Evolutionary conservation across 1,284 basidiomycete species (phyloP), one percentile per base, ranked within the genome.

Genomic region (Puccinia novopanici): DNA sequence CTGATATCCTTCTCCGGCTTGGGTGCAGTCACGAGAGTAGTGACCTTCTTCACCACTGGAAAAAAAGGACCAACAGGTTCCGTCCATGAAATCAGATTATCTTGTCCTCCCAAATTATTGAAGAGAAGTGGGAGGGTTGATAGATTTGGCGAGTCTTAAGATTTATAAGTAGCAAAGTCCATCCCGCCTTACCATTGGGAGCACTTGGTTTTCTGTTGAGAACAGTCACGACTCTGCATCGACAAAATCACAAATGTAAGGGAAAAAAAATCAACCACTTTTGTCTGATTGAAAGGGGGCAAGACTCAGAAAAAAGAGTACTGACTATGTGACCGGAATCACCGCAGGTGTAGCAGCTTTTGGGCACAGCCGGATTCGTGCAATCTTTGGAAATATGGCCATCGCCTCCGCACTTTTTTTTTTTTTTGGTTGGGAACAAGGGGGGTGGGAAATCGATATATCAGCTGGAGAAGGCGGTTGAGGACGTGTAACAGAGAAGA

Each of bases 1-100:
- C 40, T 86, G 85, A 71, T 85, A 81, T 22, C 83, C 82, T 79
- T 82, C 83, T 65, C 84, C 63, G 67, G 81, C 72, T 82, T 84
- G 83, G 57, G 84, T 82, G 82, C 84, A 84, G 54, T 82, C 82
- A 65, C 84, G 81, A 74, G 84, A 84, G 78, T 83, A 83, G 82
- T 84, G 84, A 37, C 84, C 84, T 37, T 79, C 70, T 80, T 83
- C 81, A 75, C 82, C 82, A 72, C 83, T 78, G 22, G 24, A 76
- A 52, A 1, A 40, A 34, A 22, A 12, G 73, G 27, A 45, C 17
- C 50, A 30, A 37, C 27, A 52, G 19, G 30, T n/a, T n/a, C n/a
- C n/a, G n/a, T n/a, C n/a, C n/a, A n/a, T n/a, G n/a, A n/a, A n/a
- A n/a, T 71, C 68, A 71, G 37, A 71, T 13, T 52, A 42, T 42